Evolutionary conservation across 1,139 yeast species (phyloP).

Genomic region (Kluyveromyces sp.): DNA sequence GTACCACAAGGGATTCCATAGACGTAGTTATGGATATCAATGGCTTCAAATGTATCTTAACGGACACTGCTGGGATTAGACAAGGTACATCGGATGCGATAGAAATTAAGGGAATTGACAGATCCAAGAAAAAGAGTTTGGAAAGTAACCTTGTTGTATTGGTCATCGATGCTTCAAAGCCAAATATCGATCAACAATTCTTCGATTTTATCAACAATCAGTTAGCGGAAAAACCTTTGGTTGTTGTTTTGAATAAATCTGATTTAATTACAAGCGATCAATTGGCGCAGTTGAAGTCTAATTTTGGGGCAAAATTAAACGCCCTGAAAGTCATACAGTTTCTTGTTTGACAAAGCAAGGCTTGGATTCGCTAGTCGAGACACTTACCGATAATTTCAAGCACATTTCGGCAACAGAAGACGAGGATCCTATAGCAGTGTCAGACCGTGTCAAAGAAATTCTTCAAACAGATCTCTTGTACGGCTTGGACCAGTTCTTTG

Average conservation of each 20-base stretch:
- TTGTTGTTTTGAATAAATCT: slow-evolving; percentile 51
- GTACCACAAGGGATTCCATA: slow-evolving; percentile 87
- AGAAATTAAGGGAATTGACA: slow-evolving; percentile 74
- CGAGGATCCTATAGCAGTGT: slow-evolving; percentile 60
- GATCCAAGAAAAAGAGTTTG: slow-evolving; percentile 56
- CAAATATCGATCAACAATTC: neutral
- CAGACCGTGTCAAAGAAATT: slow-evolving; percentile 69
- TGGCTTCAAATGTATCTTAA: slow-evolving; percentile 76
- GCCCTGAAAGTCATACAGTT: slow-evolving; percentile 36
- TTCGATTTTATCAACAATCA: slow-evolving; percentile 12
- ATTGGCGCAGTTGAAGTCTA: slow-evolving; percentile 19
- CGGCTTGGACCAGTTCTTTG: slow-evolving; percentile 57
- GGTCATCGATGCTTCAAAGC: slow-evolving; percentile 33
- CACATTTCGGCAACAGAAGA: slow-evolving; percentile 37
- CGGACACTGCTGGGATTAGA: slow-evolving; percentile 93
- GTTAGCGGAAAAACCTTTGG: slow-evolving; percentile 25
- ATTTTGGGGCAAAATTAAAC: slow-evolving; percentile 20
- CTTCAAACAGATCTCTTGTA: slow-evolving; percentile 62
- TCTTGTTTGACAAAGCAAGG: slow-evolving; percentile 63
- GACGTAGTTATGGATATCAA: slow-evolving; percentile 74
- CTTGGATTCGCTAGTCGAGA: slow-evolving; percentile 37
- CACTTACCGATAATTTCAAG: slow-evolving; percentile 40
- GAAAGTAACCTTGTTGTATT: slow-evolving; percentile 56
- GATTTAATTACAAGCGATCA: slow-evolving; percentile 41
- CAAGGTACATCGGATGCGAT: slow-evolving; percentile 46